Evolutionary conservation across 331 rosid species (phyloP), one percentile per base, ranked within the genome.

Genomic region (Dryas integrifolia): DNA sequence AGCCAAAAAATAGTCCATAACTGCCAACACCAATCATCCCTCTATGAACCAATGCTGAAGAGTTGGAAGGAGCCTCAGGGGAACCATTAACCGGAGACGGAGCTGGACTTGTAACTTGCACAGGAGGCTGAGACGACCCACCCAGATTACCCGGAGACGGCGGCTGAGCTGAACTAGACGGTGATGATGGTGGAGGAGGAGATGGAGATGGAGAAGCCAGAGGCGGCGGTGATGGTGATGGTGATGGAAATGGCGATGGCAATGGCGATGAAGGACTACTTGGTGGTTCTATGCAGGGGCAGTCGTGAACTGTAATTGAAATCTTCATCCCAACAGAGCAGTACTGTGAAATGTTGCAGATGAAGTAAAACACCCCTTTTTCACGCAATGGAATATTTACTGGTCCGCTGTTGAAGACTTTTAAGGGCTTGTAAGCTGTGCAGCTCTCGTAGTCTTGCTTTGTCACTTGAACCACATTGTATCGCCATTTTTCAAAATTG

Each of bases 401-500:
- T 1, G 83, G 82, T 48, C 86, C 80, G 26, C 9, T 61, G 35
- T 58, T 41, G 58, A 78, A 69, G 12, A 70, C 52, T 44, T 45
- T 69, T 0, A 74, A 8, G 24, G 86, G 78, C 74, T 50, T 77
- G 67, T 65, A 74, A 43, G 70, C 67, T 12, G 77, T 74, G 80
- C 86, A 82, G 9, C 67, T 61, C 71, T 78, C 79, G 67, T 78
- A 82, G 11, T 82, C 86, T 58, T 61, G 74, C 75, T 55, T 69
- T 4, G 80, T 43, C 14, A 82, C 86, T 82, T 82, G 82, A n/a
- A 82, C 18, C 70, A 82, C 71, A 8, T 82, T 72, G 52, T 66
- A 74, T 70, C 55, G 63, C 11, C 82, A 77, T 12, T 63, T 68
- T 57, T 70, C 75, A 52, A 77, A 82, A 12, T 70, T 74, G 30